phyloP scores from a whole-genome alignment of 352 stramenopile species.

The Phytophthora cactorum region DNA sequence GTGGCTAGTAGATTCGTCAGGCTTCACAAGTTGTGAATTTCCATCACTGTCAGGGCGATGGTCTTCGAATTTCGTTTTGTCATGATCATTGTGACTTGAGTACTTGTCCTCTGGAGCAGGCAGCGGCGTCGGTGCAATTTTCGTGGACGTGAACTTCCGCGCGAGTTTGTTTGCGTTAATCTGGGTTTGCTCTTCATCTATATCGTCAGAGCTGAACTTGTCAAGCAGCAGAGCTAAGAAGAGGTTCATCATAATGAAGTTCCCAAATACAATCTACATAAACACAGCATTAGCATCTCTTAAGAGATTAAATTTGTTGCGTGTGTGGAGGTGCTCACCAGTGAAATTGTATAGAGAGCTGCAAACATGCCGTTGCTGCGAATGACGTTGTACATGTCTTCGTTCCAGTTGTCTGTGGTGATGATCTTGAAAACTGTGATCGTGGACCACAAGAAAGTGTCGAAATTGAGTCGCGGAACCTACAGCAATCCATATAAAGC shows the following conservation, averaged over 20 bases:
- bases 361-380: constrained; percentile 65
- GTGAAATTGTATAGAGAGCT: constrained; percentile 84
- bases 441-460: constrained; percentile 78
- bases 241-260: constrained; percentile 95
- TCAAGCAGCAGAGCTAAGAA: constrained; percentile 93
- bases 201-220: constrained; percentile 83
- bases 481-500: constrained; percentile 54
- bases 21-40: background rate
- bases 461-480: constrained; percentile 85
- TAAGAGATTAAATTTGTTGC: background rate
- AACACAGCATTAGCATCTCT: background rate
- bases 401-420: constrained; percentile 94
- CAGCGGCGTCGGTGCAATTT: constrained; percentile 45
- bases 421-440: constrained; percentile 94
- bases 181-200: constrained; percentile 53
- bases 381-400: constrained; percentile 93
- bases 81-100: background rate
- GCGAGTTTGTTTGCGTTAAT: constrained; percentile 47
- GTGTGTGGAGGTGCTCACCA: constrained; percentile 41
- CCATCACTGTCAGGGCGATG: background rate
- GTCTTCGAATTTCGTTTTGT: background rate
- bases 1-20: background rate
- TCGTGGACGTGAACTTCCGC: constrained; percentile 50
- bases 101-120: background rate
- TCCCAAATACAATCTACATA: constrained; percentile 81